A percentile compares a stretch with the other conserved stretches of the same genome.
These are phyloP conservation scores for Hypoxylon fuscum DNA, from an alignment of 495 filamentous ascomycete species.

Conservation along the genomic window DNA sequence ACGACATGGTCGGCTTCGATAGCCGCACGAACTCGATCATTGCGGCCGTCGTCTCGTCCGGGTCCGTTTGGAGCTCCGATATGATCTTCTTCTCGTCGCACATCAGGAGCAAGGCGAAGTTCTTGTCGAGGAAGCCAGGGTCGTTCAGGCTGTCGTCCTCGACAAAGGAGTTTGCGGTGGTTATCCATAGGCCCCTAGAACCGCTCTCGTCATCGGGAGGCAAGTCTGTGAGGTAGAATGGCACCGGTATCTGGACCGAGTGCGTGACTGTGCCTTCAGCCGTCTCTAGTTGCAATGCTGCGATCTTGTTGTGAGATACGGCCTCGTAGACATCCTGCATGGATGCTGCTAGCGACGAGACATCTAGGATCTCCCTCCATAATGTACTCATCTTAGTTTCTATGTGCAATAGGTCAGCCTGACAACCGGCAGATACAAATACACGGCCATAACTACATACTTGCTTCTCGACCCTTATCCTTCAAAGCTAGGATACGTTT, in stretches of 20 bases:
- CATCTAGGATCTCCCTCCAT: slow-evolving; percentile 74
- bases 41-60: slow-evolving; percentile 72
- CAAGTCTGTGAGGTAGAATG: slow-evolving; percentile 77
- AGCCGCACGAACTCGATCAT: slow-evolving; percentile 85
- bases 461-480: slow-evolving; percentile 78
- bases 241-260: slow-evolving; percentile 85
- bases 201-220: slow-evolving; percentile 70
- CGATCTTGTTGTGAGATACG: slow-evolving; percentile 84
- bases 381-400: slow-evolving; percentile 63
- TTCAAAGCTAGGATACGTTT: slow-evolving; percentile 79
- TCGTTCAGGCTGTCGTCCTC: slow-evolving; percentile 70
- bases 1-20: slow-evolving; percentile 84
- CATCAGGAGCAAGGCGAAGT: slow-evolving; percentile 86
- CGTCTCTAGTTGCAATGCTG: slow-evolving; percentile 62
- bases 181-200: slow-evolving; percentile 79
- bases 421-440: slow-evolving; percentile 4
- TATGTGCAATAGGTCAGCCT: slow-evolving; percentile 36
- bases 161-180: slow-evolving; percentile 79
- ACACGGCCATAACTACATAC: slow-evolving; percentile 55
- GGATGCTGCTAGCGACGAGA: slow-evolving; percentile 82
- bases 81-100: slow-evolving; percentile 85
- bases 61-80: slow-evolving; percentile 80
- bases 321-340: slow-evolving; percentile 82
- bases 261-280: slow-evolving; percentile 63
- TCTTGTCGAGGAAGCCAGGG: slow-evolving; percentile 73